Base-by-base conservation (phyloP, 768 basidiomycete genomes). In the Mrakia frigida region DNA sequence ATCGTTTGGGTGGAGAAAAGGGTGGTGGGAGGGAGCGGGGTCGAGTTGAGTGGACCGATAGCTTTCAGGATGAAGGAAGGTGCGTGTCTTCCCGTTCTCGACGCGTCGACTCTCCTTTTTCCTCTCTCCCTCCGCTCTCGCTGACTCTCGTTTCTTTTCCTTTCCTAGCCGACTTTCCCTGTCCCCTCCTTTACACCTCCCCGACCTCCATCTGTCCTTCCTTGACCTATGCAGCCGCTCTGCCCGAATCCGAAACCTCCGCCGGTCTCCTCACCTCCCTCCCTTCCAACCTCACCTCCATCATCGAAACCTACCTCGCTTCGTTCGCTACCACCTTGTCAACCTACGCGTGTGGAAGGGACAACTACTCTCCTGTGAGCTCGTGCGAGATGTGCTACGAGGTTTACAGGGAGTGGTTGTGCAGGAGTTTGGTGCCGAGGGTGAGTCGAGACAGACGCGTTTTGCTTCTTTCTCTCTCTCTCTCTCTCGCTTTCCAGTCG, bases 321-420 rank as follows among this genome's bases (percentile, higher is more conserved):
- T 77, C 79, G 7, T 82, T 84, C 73, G 81, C 82, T 13, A 80
- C 80, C 2, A 82, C 82, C 0, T 76, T 84, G n/a, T 71, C 78
- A 14, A 74, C 82, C 14, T 74, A 76, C 46, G 81, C 83, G 10
- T 84, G 83, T 70, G 83, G 83, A 0, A 70, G 83, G 50, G 82
- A 83, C 69, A 76, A 80, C 7, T 84, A 82, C 78, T 82, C 82
- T 6, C 82, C 82, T 70, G 80, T 82, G n/a, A 81, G 81, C 9
- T 78, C 80, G 11, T 84, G 83, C 76, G 75, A 78, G 14, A 82
- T 83, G 70, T 84, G 83, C 68, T 81, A 80, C 65, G 37, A 79
- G 28, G 79, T 80, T 4, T 84, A 84, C 65, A 70, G 83, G 14
- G 79, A 82, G 61, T 84, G 83, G 83, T 60, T 84, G 2, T 84